A percentile compares a stretch with the other conserved stretches of the same genome.
phyloP scores from a whole-genome alignment of 1,284 basidiomycete species.

The Sporisorium reilianum region DNA sequence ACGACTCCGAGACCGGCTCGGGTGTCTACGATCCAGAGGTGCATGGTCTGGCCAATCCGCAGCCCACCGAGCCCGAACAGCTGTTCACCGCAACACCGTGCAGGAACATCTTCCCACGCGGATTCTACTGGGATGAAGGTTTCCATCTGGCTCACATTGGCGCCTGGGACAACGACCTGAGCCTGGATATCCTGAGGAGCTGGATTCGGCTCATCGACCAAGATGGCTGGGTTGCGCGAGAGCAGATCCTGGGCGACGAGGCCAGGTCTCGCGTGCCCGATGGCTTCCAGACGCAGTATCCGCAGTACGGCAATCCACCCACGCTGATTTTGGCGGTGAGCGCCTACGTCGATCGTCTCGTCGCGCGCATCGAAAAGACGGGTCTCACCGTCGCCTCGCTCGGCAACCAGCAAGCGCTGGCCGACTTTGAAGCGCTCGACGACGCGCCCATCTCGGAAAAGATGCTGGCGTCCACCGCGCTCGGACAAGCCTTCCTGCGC shows the following conservation, averaged over 20 bases:
- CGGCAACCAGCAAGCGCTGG: conserved; percentile 18
- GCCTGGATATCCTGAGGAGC: conserved; percentile 85
- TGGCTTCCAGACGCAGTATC: conserved; percentile 91
- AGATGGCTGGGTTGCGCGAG: conserved; percentile 92
- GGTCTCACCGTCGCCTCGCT: conserved; percentile 16
- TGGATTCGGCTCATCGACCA: conserved; percentile 92
- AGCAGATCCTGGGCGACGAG: conserved; percentile 95
- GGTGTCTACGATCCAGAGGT: conserved; percentile 50
- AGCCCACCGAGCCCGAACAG: conserved; percentile 74
- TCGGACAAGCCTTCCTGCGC: conserved; percentile 77
- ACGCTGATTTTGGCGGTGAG: conserved; percentile 91
- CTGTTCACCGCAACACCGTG: conserved; percentile 93
- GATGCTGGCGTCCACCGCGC: conserved; percentile 66
- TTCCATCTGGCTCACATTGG: conserved; percentile 92
- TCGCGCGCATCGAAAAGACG: conserved; percentile 66
- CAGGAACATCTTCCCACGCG: conserved; percentile 92
- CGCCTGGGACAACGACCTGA: conserved; percentile 90
- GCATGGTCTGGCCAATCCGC: conserved; percentile 55
- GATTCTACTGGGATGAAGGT: conserved; percentile 98
- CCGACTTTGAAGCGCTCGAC: conserved; percentile 19
- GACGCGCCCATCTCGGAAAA: conserved; percentile 34
- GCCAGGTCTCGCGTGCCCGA: conserved; percentile 80
- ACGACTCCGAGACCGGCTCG: conserved; percentile 75
- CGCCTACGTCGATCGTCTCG: conserved; percentile 82
- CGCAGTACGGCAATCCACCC: conserved; percentile 91